These are phyloP conservation scores for Mimosa pudica DNA, from an alignment of 306 rosid genomes.

Conservation along the genomic window DNA sequence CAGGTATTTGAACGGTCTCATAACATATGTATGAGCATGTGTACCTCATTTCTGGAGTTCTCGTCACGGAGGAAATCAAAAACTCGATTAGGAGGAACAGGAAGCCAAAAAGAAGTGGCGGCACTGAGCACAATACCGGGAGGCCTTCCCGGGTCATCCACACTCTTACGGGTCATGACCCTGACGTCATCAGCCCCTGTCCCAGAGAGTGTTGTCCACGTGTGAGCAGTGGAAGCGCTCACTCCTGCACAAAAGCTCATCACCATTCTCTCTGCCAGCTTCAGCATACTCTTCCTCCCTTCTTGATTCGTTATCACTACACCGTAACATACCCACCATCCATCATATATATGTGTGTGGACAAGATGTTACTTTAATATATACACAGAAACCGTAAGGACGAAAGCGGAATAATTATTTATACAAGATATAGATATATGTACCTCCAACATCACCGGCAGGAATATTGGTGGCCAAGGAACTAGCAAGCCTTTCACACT, in stretches of 20 bases:
- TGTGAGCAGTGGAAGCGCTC: conserved; percentile 93
- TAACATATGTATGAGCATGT: conserved; percentile 21
- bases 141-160: conserved; percentile 95
- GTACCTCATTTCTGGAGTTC: conserved; percentile 88
- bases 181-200: conserved; percentile 95
- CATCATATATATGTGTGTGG: no score
- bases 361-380: neutral
- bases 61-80: conserved; percentile 96
- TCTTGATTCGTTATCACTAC: conserved; percentile 92
- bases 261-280: conserved; percentile 97
- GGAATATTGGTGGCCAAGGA: conserved; percentile 86
- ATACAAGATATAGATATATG: conserved; percentile 5
- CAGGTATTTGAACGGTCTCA: neutral
- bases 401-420: neutral
- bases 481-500: conserved; percentile 95
- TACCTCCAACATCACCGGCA: conserved; percentile 88
- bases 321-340: neutral
- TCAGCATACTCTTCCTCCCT: conserved; percentile 96
- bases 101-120: conserved; percentile 98
- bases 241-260: conserved; percentile 97
- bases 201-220: conserved; percentile 94
- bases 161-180: conserved; percentile 96
- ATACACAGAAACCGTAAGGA: neutral
- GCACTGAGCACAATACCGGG: conserved; percentile 95
- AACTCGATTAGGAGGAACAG: conserved; percentile 81